A percentile compares a stretch with the other conserved stretches of the same genome.
These are phyloP conservation scores for Terfezia boudieri DNA, from an alignment of 495 filamentous ascomycete genomes.

Conservation along the genomic window DNA sequence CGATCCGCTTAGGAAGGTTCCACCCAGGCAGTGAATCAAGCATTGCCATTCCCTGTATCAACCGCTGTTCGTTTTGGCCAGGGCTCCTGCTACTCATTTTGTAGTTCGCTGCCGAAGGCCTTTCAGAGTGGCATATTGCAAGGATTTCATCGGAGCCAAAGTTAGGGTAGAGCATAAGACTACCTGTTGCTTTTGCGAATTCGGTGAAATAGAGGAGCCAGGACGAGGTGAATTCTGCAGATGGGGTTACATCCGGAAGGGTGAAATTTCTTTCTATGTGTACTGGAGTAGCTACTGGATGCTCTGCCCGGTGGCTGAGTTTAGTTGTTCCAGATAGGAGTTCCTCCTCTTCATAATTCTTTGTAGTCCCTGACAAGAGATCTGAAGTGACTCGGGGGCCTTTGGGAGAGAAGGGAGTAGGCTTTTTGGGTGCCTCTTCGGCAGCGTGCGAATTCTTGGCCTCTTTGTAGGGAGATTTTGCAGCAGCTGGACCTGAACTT, in stretches of 20 bases:
- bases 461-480: background rate
- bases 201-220: constrained; percentile 22
- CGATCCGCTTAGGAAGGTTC: background rate
- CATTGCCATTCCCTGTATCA: background rate
- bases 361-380: background rate
- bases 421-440: background rate
- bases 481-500: background rate
- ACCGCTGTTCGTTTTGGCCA: background rate
- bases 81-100: background rate
- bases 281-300: background rate
- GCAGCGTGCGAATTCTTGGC: background rate
- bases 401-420: too few relatives aligned
- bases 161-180: background rate
- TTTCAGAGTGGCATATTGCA: background rate
- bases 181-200: constrained; percentile 3
- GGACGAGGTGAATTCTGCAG: constrained; percentile 2
- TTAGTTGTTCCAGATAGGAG: background rate
- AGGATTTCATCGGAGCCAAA: background rate
- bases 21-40: background rate
- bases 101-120: background rate
- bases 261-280: background rate
- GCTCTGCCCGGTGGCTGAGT: background rate
- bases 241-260: background rate
- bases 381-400: background rate
- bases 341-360: background rate